Conservation (phyloP, 1,284 basidiomycete genomes). For the Lignosus rhinocerotis region DNA sequence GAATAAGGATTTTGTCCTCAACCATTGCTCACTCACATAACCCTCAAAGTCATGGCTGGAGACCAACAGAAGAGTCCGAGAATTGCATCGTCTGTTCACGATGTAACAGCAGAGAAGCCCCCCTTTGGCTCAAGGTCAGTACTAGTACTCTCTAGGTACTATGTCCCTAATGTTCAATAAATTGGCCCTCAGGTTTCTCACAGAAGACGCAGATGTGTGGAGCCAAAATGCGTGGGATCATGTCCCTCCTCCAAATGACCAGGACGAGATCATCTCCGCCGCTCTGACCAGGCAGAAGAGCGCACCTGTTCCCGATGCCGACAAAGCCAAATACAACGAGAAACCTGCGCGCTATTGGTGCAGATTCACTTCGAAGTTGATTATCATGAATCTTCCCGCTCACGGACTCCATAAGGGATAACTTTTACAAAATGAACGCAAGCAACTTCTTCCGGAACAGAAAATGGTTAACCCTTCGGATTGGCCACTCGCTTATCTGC, state of each 20-base stretch:
- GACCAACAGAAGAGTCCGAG: constrained; percentile 8
- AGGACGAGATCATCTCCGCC: constrained; percentile 64
- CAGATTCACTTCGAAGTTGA: constrained; percentile 1
- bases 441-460: constrained; percentile 91
- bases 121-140: constrained; percentile 70
- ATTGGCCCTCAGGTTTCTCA: constrained; percentile 53
- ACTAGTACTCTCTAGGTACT: neutral
- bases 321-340: constrained; percentile 71
- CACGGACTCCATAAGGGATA: constrained; percentile 64
- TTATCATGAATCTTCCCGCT: constrained; percentile 12
- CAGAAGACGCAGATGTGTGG: constrained; percentile 65
- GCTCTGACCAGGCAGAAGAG: constrained; percentile 69
- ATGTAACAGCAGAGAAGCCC: constrained; percentile 55
- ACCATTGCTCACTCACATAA: neutral
- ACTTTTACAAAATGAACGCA: constrained; percentile 85
- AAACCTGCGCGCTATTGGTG: constrained; percentile 76
- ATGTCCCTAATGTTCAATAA: neutral
- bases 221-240: constrained; percentile 88
- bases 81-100: constrained; percentile 64
- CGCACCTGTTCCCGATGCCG: constrained; percentile 67
- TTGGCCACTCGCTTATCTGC: neutral
- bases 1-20: neutral
- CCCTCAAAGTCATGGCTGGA: neutral
- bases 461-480: constrained; percentile 59
- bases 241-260: constrained; percentile 81